Percentiles rank a stretch among this genome's conserved stretches.
phyloP scores from a whole-genome alignment of 2,329 filamentous ascomycete genomes.

The Fusarium liriodendri region DNA sequence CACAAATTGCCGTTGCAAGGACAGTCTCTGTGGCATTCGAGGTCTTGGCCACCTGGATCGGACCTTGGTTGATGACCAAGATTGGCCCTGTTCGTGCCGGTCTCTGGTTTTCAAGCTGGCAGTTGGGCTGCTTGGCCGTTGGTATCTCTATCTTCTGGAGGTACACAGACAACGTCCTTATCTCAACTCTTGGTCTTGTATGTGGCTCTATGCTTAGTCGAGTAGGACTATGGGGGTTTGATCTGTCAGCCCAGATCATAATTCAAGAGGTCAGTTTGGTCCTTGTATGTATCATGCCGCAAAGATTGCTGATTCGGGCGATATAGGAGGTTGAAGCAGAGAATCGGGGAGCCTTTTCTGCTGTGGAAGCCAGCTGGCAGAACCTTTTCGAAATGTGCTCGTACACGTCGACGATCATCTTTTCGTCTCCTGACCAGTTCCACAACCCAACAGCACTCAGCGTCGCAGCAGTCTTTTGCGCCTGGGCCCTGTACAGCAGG shows the following conservation, averaged over 20 bases:
- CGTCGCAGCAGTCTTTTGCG: constrained; percentile 58
- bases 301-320: constrained; percentile 10
- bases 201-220: constrained; percentile 66
- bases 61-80: constrained; percentile 64
- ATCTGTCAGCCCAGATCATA: constrained; percentile 69
- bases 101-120: constrained; percentile 78
- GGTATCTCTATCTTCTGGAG: constrained; percentile 57
- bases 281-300: neutral
- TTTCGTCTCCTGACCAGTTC: constrained; percentile 72
- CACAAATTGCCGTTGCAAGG: constrained; percentile 65
- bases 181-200: constrained; percentile 61
- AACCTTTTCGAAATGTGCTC: constrained; percentile 77
- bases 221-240: constrained; percentile 71
- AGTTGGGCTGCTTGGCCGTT: constrained; percentile 65
- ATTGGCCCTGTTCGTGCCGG: constrained; percentile 73
- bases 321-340: constrained; percentile 63
- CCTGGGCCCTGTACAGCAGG: constrained; percentile 45
- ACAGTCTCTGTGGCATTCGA: constrained; percentile 66
- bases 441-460: constrained; percentile 71
- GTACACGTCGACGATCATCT: constrained; percentile 74
- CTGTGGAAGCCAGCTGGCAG: constrained; percentile 75
- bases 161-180: constrained; percentile 40
- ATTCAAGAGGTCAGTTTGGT: constrained; percentile 66
- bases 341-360: constrained; percentile 75
- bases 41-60: constrained; percentile 69